A percentile compares a stretch with the other conserved stretches of the same genome.
phyloP scores from a whole-genome alignment of 768 basidiomycete species.

The Infundibulicybe gibba region DNA sequence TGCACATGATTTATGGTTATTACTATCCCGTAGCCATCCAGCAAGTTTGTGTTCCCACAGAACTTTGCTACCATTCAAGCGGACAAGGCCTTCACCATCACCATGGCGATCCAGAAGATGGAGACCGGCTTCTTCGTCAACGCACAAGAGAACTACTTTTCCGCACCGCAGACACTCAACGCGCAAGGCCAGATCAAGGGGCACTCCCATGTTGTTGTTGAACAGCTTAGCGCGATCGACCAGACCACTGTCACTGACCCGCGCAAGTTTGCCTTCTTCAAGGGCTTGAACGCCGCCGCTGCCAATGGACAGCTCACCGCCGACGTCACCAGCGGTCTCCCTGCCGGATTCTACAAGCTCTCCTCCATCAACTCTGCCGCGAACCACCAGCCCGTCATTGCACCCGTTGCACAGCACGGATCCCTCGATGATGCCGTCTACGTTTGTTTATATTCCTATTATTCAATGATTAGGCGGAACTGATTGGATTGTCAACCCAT shows the following conservation, averaged over 20 bases:
- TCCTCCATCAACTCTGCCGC: slow-evolving; percentile 47
- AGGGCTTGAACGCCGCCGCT: slow-evolving; percentile 49
- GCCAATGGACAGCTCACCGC: slow-evolving; percentile 46
- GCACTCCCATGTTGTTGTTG: slow-evolving; percentile 44
- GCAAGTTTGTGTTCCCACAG: slow-evolving; percentile 30
- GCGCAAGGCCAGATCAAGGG: slow-evolving; percentile 37
- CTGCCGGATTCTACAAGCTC: slow-evolving; percentile 54
- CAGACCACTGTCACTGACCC: slow-evolving; percentile 45
- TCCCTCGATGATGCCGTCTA: slow-evolving; percentile 45
- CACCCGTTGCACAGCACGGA: slow-evolving; percentile 47
- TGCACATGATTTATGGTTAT: too few species aligned
- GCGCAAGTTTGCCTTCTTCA: slow-evolving; percentile 60
- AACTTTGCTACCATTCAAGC: slow-evolving; percentile 36
- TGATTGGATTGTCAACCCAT: not conserved
- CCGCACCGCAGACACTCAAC: slow-evolving; percentile 43
- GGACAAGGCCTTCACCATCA: slow-evolving; percentile 39
- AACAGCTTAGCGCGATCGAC: slow-evolving; percentile 19
- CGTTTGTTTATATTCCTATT: slow-evolving; percentile 20
- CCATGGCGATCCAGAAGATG: slow-evolving; percentile 29
- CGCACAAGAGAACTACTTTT: slow-evolving; percentile 35
- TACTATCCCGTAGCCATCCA: slow-evolving; percentile 19
- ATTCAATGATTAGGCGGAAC: not conserved
- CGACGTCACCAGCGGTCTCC: slow-evolving; percentile 44
- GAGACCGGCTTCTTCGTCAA: slow-evolving; percentile 42
- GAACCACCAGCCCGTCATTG: slow-evolving; percentile 49